Base-by-base conservation (phyloP, 2,329 filamentous ascomycete species). In the Calonectria henricotiae region DNA sequence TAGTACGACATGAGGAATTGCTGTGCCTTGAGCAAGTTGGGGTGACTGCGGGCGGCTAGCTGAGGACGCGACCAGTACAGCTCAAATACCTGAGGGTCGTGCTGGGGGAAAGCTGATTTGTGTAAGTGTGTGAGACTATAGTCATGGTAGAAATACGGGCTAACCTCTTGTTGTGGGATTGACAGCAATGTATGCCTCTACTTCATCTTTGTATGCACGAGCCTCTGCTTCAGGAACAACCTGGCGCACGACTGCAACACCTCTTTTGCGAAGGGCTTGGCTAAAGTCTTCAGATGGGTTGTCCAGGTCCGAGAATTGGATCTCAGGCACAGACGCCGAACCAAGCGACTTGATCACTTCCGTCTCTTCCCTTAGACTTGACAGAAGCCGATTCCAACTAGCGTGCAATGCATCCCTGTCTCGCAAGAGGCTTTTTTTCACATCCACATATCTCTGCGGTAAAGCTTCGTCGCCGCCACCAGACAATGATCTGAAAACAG, bases 21-120 rank as follows among this genome's bases (percentile, higher is more conserved):
- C 44, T 68, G 66, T 8, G 66, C 15, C n/a, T 68, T 68, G 60
- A 68, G 66, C 66, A 68, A 49, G 61, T 68, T 68, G 17, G 61
- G 66, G 23, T 68, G 66, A 41, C 60, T 68, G n/a, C 66, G 66
- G 13, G 66, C 60, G n/a, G 30, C 61, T 1, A 68, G 47, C 32
- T 68, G 66, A 30, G 66, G 47, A 13, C 66, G 46, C 25, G 62
- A 54, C 62, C 62, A 64, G 27, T 64, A 64, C 1, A 64, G 32
- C 62, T 64, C 46, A 43, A 64, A 64, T 3, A 64, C 62, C 23
- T 64, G 62, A 9, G 62, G 62, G 20, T 64, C 62, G 39, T 64
- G 46, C 32, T 51, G 15, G 3, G 62, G 62, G 27, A 41, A 54
- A 4, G 62, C 62, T 64, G 17, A 20, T 15, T 39, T 64, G 20